phyloP scores from a whole-genome alignment of 768 basidiomycete genomes.

The Exsudoporus frostii region DNA sequence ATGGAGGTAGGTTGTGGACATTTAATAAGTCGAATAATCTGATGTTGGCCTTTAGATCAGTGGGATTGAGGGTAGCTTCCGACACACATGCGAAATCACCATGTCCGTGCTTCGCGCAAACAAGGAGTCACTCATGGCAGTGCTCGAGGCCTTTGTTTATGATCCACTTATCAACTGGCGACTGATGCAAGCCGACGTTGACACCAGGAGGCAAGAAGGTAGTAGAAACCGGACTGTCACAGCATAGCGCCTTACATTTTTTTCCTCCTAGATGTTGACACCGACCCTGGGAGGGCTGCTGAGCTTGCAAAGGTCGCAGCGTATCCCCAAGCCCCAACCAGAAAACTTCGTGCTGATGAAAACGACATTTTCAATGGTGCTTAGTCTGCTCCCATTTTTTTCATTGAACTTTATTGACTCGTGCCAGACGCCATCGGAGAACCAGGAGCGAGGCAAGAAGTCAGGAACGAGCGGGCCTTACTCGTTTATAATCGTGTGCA shows the following conservation, averaged over 20 bases:
- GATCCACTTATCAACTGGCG: constrained; percentile 98
- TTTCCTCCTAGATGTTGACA: constrained; percentile 36
- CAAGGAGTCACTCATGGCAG: constrained; percentile 98
- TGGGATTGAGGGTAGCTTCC: constrained; percentile 96
- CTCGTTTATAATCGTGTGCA: constrained; percentile 93
- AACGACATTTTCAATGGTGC: constrained; percentile 90
- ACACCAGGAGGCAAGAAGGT: constrained; percentile 70
- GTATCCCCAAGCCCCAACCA: constrained; percentile 74
- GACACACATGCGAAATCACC: constrained; percentile 93
- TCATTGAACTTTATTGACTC: constrained; percentile 1
- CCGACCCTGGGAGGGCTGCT: constrained; percentile 51
- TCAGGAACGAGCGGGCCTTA: constrained; percentile 87
- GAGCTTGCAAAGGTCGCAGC: constrained; percentile 66
- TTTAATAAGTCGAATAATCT: background rate
- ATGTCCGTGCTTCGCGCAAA: constrained; percentile 96
- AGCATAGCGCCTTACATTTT: background rate
- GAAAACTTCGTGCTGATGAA: constrained; percentile 87
- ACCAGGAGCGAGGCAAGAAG: constrained; percentile 67
- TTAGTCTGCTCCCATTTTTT: constrained; percentile 13
- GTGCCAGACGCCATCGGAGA: constrained; percentile 44
- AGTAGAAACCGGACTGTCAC: constrained; percentile 3
- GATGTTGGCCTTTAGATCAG: constrained; percentile 67
- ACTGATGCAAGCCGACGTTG: constrained; percentile 80
- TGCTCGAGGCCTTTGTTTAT: constrained; percentile 97
- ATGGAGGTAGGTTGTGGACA: constrained; percentile 74